Evolutionary conservation across 2,329 filamentous ascomycete genomes (phyloP).

Genomic region (Macrophomina tecta): DNA sequence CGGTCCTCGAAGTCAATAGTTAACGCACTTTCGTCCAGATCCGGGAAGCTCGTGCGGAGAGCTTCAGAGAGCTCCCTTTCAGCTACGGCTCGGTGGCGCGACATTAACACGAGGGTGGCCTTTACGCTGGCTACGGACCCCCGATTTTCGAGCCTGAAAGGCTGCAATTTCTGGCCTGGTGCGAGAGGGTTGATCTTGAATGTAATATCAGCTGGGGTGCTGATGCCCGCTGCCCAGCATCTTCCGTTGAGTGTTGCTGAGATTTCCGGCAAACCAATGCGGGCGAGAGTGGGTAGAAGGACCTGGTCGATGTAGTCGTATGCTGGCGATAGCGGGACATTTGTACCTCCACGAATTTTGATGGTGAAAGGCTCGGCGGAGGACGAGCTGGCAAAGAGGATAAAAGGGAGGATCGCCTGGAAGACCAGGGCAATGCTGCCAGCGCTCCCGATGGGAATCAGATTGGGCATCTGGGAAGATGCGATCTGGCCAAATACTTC

Average conservation of each 20-base stretch:
- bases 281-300: constrained; percentile 58
- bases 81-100: constrained; percentile 41
- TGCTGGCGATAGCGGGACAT: constrained; percentile 61
- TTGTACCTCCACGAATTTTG: constrained; percentile 63
- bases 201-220: constrained; percentile 45
- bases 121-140: constrained; percentile 38
- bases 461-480: constrained; percentile 47
- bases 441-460: constrained; percentile 44
- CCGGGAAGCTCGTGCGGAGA: constrained; percentile 32
- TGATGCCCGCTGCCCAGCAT: background rate
- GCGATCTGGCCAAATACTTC: constrained; percentile 38
- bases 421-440: constrained; percentile 63
- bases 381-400: constrained; percentile 52
- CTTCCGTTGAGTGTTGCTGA: constrained; percentile 41
- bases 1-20: constrained; percentile 48
- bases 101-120: constrained; percentile 42
- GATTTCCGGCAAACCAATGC: constrained; percentile 58
- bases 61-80: constrained; percentile 36
- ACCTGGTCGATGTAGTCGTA: constrained; percentile 64
- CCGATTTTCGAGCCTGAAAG: constrained; percentile 44
- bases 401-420: constrained; percentile 65
- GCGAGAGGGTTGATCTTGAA: constrained; percentile 55
- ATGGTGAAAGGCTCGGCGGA: constrained; percentile 36
- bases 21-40: background rate
- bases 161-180: constrained; percentile 35